Conservation (phyloP, 2,329 filamentous ascomycete genomes). For the Lasiodiplodia hormozganensis region DNA sequence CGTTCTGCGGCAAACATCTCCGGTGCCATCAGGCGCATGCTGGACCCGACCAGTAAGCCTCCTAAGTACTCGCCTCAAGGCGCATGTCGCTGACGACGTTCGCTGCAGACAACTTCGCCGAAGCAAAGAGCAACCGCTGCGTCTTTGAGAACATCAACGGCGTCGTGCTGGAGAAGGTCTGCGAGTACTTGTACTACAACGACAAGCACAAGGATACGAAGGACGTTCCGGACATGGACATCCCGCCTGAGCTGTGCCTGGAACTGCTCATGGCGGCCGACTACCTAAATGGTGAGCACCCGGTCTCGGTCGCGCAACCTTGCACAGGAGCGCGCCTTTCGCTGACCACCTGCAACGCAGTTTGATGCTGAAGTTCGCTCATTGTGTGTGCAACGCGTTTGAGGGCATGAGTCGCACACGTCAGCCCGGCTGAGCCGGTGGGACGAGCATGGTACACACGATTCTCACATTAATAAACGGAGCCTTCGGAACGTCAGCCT, state of each 20-base stretch:
- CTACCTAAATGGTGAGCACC: slow-evolving; percentile 65
- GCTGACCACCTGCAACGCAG: slow-evolving; percentile 11
- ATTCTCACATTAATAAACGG: not conserved
- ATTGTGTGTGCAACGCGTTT: slow-evolving; percentile 3
- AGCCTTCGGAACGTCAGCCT: not conserved
- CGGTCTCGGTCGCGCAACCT: not conserved
- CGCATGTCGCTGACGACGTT: not conserved
- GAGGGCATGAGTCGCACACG: not conserved
- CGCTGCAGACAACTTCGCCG: slow-evolving; percentile 65
- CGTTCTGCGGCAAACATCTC: slow-evolving; percentile 74
- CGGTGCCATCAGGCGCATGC: slow-evolving; percentile 75
- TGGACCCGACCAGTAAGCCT: slow-evolving; percentile 68
- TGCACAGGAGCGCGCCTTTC: not conserved
- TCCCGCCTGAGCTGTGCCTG: slow-evolving; percentile 78
- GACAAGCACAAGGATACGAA: slow-evolving; percentile 73
- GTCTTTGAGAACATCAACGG: slow-evolving; percentile 76
- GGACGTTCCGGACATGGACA: slow-evolving; percentile 81
- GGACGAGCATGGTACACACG: not conserved
- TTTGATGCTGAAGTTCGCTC: slow-evolving; percentile 12
- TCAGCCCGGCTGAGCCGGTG: not conserved
- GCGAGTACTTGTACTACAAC: slow-evolving; percentile 85
- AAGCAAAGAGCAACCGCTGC: slow-evolving; percentile 70
- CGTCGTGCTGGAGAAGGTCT: slow-evolving; percentile 78
- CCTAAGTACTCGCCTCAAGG: not conserved
- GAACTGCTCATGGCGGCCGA: slow-evolving; percentile 80